Evolutionary conservation across 768 basidiomycete species (phyloP).

Genomic region (Chalciporus pseudorubinellus): DNA sequence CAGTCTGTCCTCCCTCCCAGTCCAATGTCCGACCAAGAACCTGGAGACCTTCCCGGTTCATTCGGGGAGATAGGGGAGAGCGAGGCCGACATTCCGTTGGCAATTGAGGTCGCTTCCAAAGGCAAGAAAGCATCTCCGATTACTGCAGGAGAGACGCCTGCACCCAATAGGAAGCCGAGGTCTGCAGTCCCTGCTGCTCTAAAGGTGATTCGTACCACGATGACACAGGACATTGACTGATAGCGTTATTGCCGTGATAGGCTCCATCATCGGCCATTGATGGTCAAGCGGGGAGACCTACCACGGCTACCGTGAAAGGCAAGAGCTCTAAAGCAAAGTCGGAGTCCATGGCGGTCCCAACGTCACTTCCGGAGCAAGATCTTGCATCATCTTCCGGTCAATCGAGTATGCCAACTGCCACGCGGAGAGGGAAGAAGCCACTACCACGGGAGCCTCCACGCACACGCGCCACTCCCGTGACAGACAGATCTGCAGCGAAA

Average conservation of each 20-base stretch:
- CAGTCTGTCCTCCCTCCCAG: conserved; percentile 20
- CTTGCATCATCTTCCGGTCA: conserved; percentile 10
- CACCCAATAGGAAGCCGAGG: conserved; percentile 7
- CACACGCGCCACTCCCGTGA: conserved; percentile 1
- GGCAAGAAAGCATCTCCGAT: conserved; percentile 6
- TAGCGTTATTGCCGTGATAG: conserved; percentile 2
- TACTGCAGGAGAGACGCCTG: background rate
- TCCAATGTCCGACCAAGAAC: conserved; percentile 21
- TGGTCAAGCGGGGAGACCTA: conserved; percentile 10
- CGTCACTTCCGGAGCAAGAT: conserved; percentile 60
- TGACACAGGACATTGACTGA: background rate
- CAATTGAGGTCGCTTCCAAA: conserved; percentile 22
- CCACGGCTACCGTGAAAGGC: conserved; percentile 7
- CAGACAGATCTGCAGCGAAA: conserved; percentile 5
- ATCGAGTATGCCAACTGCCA: conserved; percentile 4
- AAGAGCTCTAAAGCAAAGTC: conserved; percentile 13
- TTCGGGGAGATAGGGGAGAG: conserved; percentile 32
- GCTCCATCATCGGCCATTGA: background rate
- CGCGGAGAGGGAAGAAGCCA: conserved; percentile 3
- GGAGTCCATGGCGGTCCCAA: conserved; percentile 46
- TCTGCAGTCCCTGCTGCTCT: background rate
- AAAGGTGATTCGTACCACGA: conserved; percentile 16
- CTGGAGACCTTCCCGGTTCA: conserved; percentile 29
- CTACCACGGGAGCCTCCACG: conserved; percentile 3
- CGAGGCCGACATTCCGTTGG: conserved; percentile 47